A percentile compares a stretch with the other conserved stretches of the same genome.
Conservation (phyloP, 345 rosid genomes). For the Brassica carinata region DNA sequence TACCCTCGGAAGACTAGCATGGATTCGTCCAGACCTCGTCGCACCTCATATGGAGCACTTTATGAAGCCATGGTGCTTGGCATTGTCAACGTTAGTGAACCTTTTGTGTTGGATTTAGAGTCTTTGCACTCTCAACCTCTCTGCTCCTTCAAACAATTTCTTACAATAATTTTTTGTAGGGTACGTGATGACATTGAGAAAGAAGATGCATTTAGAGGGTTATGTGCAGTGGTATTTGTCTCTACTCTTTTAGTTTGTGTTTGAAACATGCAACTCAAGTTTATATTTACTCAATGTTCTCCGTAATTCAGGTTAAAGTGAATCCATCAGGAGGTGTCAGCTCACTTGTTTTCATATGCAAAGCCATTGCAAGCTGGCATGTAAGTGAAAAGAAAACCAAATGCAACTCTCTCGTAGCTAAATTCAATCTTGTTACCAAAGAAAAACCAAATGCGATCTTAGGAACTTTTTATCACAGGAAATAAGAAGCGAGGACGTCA, state of each 20-base stretch:
- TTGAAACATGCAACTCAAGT: constrained; percentile 17
- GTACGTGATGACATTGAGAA: constrained; percentile 96
- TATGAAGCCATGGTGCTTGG: constrained; percentile 94
- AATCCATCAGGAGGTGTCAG: constrained; percentile 92
- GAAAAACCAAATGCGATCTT: too few species aligned
- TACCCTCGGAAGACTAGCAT: constrained; percentile 95
- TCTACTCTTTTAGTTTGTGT: constrained; percentile 1
- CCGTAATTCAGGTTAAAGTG: constrained; percentile 63
- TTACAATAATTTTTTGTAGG: constrained; percentile 47
- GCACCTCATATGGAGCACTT: constrained; percentile 99
- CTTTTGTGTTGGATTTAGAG: background rate
- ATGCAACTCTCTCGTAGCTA: constrained; percentile 3
- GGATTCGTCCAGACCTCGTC: constrained; percentile 98
- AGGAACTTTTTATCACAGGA: constrained; percentile 47
- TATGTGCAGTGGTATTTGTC: constrained; percentile 81
- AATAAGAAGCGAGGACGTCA: constrained; percentile 83
- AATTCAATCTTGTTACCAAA: background rate
- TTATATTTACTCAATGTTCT: constrained; percentile 9
- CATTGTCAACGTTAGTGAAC: constrained; percentile 76
- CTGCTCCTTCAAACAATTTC: background rate
- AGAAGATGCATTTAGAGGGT: constrained; percentile 97
- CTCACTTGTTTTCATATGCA: constrained; percentile 83
- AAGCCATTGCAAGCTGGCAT: constrained; percentile 97
- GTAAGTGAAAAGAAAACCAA: constrained; percentile 50
- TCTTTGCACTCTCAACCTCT: background rate